Evolutionary conservation across 2,329 filamentous ascomycete species (phyloP), one percentile per base, ranked within the genome.

Genomic region (Claviceps maximensis): DNA sequence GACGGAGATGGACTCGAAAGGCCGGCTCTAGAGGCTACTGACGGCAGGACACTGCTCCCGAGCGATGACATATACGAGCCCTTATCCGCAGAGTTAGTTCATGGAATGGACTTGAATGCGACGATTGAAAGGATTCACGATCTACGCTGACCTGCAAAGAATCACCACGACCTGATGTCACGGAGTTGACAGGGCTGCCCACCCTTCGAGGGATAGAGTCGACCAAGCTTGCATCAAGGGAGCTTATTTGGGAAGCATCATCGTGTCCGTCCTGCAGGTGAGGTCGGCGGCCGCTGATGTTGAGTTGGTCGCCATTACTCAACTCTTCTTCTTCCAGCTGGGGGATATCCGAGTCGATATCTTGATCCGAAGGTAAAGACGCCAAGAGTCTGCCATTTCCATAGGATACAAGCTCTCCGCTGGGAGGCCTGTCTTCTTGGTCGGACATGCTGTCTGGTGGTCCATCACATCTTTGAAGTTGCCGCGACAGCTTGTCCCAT

Each of bases 141-240:
- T 21, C 47, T 47, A 29, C 27, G 60, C 75, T 59, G 72, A 89
- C 87, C 72, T 88, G 87, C 51, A 91, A 67, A 19, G 87, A 84
- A 65, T 95, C 87, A 63, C 94, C 89, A 21, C 87, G 86, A 27
- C 82, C 83, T 5, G 89, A 95, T 54, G 80, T 67, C 29, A 82
- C 67, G 15, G 86, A 89, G 58, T 78, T 82, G 50, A 79, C 75
- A 8, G 84, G 85, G 62, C 87, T 94, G 46, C 78, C 80, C 41
- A 75, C 72, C 60, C 79, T 75, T 56, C 71, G 69, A 40, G 78
- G 76, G 27, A 76, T 60, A 48, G 72, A 74, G 59, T 78, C 76
- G n/a, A 72, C 57, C 40, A 64, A 66, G 55, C 61, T 65, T 33
- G 70, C 73, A 56, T 76, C 76, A 25, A 72, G 64, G n/a, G 75